Evolutionary conservation across 2,329 filamentous ascomycete species (phyloP).

Genomic region (Alternaria solani): DNA sequence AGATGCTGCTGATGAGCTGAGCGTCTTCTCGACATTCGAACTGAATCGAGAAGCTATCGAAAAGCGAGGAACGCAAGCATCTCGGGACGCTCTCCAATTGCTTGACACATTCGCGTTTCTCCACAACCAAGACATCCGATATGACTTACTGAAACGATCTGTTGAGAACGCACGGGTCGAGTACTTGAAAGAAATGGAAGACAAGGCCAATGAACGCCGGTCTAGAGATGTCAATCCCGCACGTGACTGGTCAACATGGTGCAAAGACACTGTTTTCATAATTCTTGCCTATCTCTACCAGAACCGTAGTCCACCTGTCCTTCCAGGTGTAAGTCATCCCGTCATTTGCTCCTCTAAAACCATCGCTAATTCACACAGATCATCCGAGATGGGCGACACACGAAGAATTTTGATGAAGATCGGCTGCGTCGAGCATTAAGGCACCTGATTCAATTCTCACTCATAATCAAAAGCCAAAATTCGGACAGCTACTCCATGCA

Average conservation of each 20-base stretch:
- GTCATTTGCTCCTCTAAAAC: too few relatives aligned
- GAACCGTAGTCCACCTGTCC: neutral
- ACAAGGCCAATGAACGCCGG: too few relatives aligned
- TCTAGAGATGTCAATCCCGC: neutral
- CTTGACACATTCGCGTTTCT: slow-evolving; percentile 11
- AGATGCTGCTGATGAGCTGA: slow-evolving; percentile 6
- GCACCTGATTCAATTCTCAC: slow-evolving; percentile 9
- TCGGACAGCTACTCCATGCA: slow-evolving; percentile 43
- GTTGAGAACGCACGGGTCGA: neutral
- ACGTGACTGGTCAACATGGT: slow-evolving; percentile 4
- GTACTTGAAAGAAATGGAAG: too few relatives aligned
- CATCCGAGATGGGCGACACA: too few relatives aligned
- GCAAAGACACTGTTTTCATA: slow-evolving; percentile 3
- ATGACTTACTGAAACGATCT: slow-evolving; percentile 2
- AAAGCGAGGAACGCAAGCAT: neutral
- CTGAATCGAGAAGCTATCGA: slow-evolving; percentile 6
- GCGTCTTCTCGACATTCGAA: slow-evolving; percentile 5
- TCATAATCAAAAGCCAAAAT: slow-evolving; percentile 29
- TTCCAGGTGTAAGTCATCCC: too few relatives aligned
- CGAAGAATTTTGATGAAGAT: too few relatives aligned
- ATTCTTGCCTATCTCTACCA: slow-evolving; percentile 2
- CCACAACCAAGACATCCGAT: slow-evolving; percentile 7
- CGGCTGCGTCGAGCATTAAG: too few relatives aligned
- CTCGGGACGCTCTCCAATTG: slow-evolving; percentile 4
- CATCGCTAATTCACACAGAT: too few relatives aligned